Conservation (phyloP, 116 monocot genomes). For the Papilionanthe hybrid region DNA sequence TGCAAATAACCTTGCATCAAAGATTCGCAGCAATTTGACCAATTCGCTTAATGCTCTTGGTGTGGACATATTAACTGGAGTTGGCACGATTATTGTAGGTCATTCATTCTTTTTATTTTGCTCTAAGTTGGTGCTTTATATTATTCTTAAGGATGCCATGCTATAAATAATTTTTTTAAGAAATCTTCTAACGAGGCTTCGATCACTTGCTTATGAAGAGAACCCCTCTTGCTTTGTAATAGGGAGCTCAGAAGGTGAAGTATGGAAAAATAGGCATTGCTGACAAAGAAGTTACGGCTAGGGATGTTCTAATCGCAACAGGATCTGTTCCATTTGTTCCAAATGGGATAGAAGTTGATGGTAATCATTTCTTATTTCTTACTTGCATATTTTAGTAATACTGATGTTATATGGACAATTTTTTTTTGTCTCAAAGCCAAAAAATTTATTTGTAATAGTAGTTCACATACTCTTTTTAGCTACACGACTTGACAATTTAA, state of each 20-base stretch:
- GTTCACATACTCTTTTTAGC: not conserved
- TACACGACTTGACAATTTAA: not conserved
- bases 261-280: conserved; percentile 79
- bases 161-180: not conserved
- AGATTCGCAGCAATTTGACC: conserved; percentile 88
- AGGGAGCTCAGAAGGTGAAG: conserved; percentile 81
- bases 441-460: not conserved
- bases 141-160: not conserved
- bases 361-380: conserved; percentile 30
- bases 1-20: conserved; percentile 95
- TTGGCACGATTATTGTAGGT: conserved; percentile 80
- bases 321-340: conserved; percentile 97
- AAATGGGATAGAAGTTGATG: conserved; percentile 96
- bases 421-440: not conserved
- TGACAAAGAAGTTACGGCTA: conserved; percentile 74
- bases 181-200: not conserved
- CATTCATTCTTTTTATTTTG: not conserved
- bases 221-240: conserved; percentile 15
- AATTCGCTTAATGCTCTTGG: conserved; percentile 92
- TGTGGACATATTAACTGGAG: conserved; percentile 83
- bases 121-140: not conserved
- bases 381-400: not conserved
- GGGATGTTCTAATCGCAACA: conserved; percentile 90
- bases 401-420: not conserved
- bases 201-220: not conserved